Percentiles rank a stretch among this genome's conserved stretches.
Evolutionary conservation across 352 stramenopile species (phyloP).

Genomic region (Globisporangium irregulare): DNA sequence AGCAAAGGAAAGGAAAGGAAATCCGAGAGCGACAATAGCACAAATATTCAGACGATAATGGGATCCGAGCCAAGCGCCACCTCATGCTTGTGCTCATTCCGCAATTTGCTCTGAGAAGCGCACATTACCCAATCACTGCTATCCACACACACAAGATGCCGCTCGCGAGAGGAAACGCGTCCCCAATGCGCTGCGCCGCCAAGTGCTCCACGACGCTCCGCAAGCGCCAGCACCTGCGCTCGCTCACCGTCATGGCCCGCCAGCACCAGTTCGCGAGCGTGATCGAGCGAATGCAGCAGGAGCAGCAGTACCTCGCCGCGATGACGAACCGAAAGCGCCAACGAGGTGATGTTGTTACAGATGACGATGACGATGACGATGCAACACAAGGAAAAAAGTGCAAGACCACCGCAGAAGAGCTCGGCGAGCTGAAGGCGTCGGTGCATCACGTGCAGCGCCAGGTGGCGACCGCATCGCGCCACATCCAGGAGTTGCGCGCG

Average conservation of each 20-base stretch:
- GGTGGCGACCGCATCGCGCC: constrained; percentile 9
- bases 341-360: not conserved
- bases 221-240: constrained; percentile 17
- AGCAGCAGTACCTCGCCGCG: not conserved
- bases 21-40: not conserved
- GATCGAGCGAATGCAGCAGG: constrained; percentile 12
- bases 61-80: not conserved
- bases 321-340: constrained; percentile 6
- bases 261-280: constrained; percentile 1
- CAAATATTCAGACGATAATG: not conserved
- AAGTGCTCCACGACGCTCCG: constrained; percentile 20
- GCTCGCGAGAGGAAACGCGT: constrained; percentile 14
- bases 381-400: not conserved
- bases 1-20: not conserved
- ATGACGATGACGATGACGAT: not conserved
- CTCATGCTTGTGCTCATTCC: constrained; percentile 3
- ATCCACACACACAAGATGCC: constrained; percentile 1
- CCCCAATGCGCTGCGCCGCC: constrained; percentile 14
- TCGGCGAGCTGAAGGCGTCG: constrained; percentile 7
- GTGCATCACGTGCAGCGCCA: constrained; percentile 10
- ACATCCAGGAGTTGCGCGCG: constrained; percentile 15
- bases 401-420: not conserved
- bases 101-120: constrained; percentile 2
- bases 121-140: not conserved
- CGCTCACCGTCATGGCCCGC: not conserved